Evolutionary conservation across 2,329 filamentous ascomycete species (phyloP), one percentile per base, ranked within the genome.

Genomic region (Aureobasidium sp.): DNA sequence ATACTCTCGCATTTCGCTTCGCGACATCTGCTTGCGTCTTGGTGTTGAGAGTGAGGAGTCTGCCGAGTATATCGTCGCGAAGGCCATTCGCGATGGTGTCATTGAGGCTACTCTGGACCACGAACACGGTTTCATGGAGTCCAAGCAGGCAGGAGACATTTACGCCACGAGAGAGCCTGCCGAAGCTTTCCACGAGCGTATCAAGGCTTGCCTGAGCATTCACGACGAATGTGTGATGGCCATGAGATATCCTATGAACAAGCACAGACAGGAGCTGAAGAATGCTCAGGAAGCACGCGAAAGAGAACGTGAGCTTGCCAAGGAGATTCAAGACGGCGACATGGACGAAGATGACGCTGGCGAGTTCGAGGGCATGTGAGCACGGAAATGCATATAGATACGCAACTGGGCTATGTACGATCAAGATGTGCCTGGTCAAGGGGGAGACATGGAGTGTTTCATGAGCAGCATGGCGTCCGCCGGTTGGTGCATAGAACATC

Each of bases 231-330:
- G 95, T 76, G 95, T 99, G 75, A 98, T 97, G 93, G 95, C 96
- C 31, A 99, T 99, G 96, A 90, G 96, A 64, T 99, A 98, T 82
- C 96, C 96, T 3, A 98, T 98, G 95, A 98, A 99, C 84, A 96
- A 98, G 81, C 96, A 99, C 81, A 90, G 96, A 23, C 86, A 98
- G 65, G 96, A 99, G 81, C 87, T 99, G 65, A 98, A 98, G 88
- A 98, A 97, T 74, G 96, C 96, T 0, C 95, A 98, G 80, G 97
- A 99, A 81, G 96, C 96, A n/a, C 89, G 96, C 59, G 96, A 99
- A 80, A 88, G 96, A 25, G 96, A 99, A 85, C 89, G 96, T 23
- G 96, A 99, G 82, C 90, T 99, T 86, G 96, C 95, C 69, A 98
- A 98, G 87, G 96, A 99, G 85, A 98, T 99, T 76, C 94, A 97